Base-by-base conservation (phyloP, 208 protist genomes). In the Leishmania aethiopica region DNA sequence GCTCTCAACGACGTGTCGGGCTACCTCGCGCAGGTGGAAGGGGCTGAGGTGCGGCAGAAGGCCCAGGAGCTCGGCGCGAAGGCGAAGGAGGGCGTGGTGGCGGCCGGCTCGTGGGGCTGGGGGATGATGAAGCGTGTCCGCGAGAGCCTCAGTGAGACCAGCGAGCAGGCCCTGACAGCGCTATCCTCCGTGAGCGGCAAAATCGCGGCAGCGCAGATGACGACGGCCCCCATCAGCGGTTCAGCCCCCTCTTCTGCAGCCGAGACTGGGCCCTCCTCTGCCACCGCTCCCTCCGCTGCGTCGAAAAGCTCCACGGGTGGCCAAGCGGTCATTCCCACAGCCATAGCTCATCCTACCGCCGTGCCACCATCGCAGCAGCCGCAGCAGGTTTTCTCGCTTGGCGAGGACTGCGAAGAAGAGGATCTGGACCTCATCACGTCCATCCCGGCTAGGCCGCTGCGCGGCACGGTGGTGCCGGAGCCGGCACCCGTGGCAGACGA, bases 341-440 rank as follows among this genome's bases (percentile, higher is more conserved):
- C 79, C 17, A 72, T 25, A 3, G 60, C 76, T 66, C 64, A 72
- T 25, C n/a, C 67, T 7, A 51, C 45, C 25, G 71, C 76, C 45
- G 35, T 77, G 22, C 55, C 0, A 19, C 2, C 55, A 66, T 13
- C 60, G 22, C 62, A 71, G 57, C 57, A 62, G 22, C 67, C 72
- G 45, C 82, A 81, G 77, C 83, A 88, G 55, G 73, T 80, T 62
- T 93, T 95, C 74, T 92, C 90, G 13, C 82, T 94, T 0, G 89
- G 83, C n/a, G 90, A 89, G 51, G 84, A 85, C 15, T 88, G 89
- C 49, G 89, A 88, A 25, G 89, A 94, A 22, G 93, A 95, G 11
- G 93, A 95, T 81, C 83, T 95, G 66, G 91, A 89, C 73, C 90
- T 96, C 74, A 96, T 96, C 77, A 93, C 86, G 49, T 88, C 57